Conservation (phyloP, 305 asterid species). For the Fraxinus paxiana region DNA sequence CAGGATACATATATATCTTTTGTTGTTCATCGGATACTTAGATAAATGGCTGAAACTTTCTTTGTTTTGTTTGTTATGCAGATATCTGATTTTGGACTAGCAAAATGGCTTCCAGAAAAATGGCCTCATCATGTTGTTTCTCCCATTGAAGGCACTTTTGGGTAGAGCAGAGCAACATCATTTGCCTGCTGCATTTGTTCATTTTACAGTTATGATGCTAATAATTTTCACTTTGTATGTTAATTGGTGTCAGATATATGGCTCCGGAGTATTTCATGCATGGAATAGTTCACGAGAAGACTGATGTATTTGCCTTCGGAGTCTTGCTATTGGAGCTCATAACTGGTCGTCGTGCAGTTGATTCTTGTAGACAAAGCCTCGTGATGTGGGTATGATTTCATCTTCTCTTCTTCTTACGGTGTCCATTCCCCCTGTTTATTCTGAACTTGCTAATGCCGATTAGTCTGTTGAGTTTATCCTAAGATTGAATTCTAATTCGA, state of each 20-base stretch:
- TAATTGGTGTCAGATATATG: constrained; percentile 59
- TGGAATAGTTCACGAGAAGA: constrained; percentile 83
- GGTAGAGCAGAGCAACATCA: constrained; percentile 38
- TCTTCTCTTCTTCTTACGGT: background rate
- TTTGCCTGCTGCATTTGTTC: background rate
- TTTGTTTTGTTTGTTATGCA: constrained; percentile 29
- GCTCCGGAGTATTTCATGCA: constrained; percentile 99
- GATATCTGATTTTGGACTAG: constrained; percentile 98
- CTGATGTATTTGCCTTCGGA: constrained; percentile 91
- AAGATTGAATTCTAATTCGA: background rate
- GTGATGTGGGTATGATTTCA: constrained; percentile 83
- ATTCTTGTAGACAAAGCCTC: constrained; percentile 76
- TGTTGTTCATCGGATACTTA: background rate
- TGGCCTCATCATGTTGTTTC: constrained; percentile 85
- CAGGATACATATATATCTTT: background rate
- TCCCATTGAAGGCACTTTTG: constrained; percentile 98
- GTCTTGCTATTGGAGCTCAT: constrained; percentile 84
- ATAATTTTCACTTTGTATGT: background rate
- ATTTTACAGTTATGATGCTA: background rate
- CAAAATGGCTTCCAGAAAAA: constrained; percentile 95
- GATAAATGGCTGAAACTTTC: constrained; percentile 1
- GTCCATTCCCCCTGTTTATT: background rate
- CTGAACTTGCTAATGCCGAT: background rate
- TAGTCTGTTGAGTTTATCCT: background rate
- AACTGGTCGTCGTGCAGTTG: constrained; percentile 94